Base-by-base conservation (phyloP, 192 early-diverging fungal species). In the Coemansia sp. region DNA sequence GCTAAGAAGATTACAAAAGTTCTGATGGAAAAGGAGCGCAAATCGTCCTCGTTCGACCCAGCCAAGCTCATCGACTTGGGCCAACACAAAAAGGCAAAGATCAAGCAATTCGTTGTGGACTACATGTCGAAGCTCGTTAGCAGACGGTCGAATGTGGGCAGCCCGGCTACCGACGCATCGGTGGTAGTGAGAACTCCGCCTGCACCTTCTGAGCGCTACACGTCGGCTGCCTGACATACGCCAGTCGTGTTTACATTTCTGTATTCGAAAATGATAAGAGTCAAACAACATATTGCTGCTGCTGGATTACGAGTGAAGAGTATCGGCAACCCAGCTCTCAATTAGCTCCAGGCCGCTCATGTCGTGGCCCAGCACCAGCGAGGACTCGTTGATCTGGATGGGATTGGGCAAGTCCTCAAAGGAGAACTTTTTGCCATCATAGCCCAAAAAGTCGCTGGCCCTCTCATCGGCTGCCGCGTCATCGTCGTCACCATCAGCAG, bases 321-420 rank as follows among this genome's bases (percentile, higher is more conserved):
- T 37, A 2, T 83, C 76, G 11, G 70, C 75, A 39, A 91, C 85
- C 90, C 90, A 91, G 31, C 83, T 62, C 66, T 85, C 86, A 36
- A 91, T 71, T n/a, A 58, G 55, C 18, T 86, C 85, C 40, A 89
- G 65, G 14, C 89, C 78, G 28, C 85, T 87, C 21, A 82, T 83
- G 36, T 84, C 63, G 59, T 73, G 69, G 38, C 74, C 70, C 36
- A 76, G 46, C 43, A 71, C 77, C 18, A 90, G 85, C 10, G 89
- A 86, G 24, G 84, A 84, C 59, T 82, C 78, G 45, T 83, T 84
- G 84, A 95, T 87, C 48, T 85, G 77, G 6, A 94, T 83, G 7
- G 76, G 67, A 48, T 88, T 91, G 34, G 88, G 86, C 24, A 94
- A 63, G 69, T 95, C 91, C 51, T 92, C 89, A 79, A 95, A 94